Evolutionary conservation across 371 early-diverging fungal genomes (phyloP).

Genomic region (Mortierella sp.): DNA sequence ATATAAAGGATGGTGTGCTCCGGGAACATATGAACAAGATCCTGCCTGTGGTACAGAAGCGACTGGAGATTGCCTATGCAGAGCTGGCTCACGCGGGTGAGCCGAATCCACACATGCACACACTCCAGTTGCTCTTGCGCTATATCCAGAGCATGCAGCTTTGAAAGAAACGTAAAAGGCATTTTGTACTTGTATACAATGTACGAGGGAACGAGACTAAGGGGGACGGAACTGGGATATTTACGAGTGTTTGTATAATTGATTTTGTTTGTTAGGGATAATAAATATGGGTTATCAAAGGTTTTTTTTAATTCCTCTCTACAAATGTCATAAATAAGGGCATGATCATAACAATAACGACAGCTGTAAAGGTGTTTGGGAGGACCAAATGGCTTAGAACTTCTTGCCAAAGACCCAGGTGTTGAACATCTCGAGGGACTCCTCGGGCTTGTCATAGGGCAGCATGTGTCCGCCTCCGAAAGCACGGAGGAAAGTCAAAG

Average conservation of each 20-base stretch:
- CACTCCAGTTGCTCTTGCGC: constrained; percentile 33
- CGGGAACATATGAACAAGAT: constrained; percentile 37
- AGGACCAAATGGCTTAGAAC: neutral
- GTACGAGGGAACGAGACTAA: no score
- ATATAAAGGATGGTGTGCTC: constrained; percentile 33
- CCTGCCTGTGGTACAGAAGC: constrained; percentile 26
- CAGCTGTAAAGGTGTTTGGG: no score
- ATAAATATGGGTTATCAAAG: no score
- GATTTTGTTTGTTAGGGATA: no score
- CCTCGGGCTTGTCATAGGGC: constrained; percentile 70
- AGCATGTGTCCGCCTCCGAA: constrained; percentile 94
- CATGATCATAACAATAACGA: no score
- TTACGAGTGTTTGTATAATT: no score
- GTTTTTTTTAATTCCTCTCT: no score
- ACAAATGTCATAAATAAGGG: no score
- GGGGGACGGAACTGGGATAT: no score
- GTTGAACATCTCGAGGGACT: constrained; percentile 73
- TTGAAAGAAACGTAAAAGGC: no score
- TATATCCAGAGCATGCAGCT: constrained; percentile 24
- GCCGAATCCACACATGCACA: constrained; percentile 31
- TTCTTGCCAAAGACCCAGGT: constrained; percentile 64
- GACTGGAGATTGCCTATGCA: constrained; percentile 26
- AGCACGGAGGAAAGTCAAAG: constrained; percentile 85
- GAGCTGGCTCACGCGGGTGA: constrained; percentile 25
- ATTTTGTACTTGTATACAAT: no score